These are phyloP conservation scores for Saccharomycopsis schoenii DNA, from an alignment of 805 yeast species.

Conservation along the genomic window DNA sequence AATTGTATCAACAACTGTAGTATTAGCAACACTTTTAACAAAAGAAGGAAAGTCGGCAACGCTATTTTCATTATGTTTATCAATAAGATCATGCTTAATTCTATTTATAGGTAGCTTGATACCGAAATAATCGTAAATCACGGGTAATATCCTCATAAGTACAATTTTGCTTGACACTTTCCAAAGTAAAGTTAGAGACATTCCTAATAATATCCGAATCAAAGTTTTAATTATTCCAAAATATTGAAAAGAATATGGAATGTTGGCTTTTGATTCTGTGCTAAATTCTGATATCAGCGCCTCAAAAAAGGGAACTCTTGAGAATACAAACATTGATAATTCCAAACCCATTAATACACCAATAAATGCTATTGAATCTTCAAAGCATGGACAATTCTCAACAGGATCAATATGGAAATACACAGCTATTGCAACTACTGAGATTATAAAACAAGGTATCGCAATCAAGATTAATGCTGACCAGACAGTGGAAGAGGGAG, in stretches of 20 bases:
- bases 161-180: conserved; percentile 62
- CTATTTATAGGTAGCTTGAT: conserved; percentile 30
- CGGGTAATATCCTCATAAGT: conserved; percentile 47
- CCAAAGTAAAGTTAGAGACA: conserved; percentile 58
- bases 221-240: conserved; percentile 34
- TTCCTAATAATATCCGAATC: conserved; percentile 52
- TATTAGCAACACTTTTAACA: neutral
- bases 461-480: conserved; percentile 6
- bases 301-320: conserved; percentile 20
- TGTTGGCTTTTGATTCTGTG: conserved; percentile 25
- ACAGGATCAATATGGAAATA: conserved; percentile 74
- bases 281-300: conserved; percentile 19
- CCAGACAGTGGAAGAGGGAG: neutral
- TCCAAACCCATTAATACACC: conserved; percentile 81
- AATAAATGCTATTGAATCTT: conserved; percentile 86
- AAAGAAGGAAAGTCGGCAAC: conserved; percentile 7
- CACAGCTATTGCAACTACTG: conserved; percentile 39
- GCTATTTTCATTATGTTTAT: conserved; percentile 24
- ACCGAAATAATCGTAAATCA: conserved; percentile 40
- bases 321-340: conserved; percentile 42
- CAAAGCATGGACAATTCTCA: conserved; percentile 94
- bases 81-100: conserved; percentile 28
- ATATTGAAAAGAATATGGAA: conserved; percentile 33
- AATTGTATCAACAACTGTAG: conserved; percentile 7
- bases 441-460: conserved; percentile 30